Evolutionary conservation across 208 protist genomes (phyloP).

Genomic region (Crithidia thermophila): DNA sequence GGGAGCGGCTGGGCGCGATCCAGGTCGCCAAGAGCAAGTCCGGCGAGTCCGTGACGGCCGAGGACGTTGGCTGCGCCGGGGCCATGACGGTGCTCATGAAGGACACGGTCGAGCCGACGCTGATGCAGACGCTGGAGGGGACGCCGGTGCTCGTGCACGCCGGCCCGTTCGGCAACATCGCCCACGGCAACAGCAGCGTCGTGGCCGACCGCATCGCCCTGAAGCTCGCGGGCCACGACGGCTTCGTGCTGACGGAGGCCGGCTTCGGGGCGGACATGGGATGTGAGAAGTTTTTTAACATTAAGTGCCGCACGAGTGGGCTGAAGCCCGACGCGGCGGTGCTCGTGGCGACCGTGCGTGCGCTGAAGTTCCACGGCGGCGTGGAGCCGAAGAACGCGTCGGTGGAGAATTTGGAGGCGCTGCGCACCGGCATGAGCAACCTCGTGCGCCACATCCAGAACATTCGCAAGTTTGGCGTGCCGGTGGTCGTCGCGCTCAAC

Average conservation of each 20-base stretch:
- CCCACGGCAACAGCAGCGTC: constrained; percentile 98
- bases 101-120: constrained; percentile 95
- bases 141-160: constrained; percentile 97
- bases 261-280: constrained; percentile 97
- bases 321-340: constrained; percentile 95
- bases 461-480: constrained; percentile 95
- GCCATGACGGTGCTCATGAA: constrained; percentile 97
- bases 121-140: constrained; percentile 98
- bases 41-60: constrained; percentile 88
- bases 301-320: constrained; percentile 97
- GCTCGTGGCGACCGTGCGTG: constrained; percentile 96
- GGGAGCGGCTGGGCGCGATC: constrained; percentile 84
- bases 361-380: constrained; percentile 98
- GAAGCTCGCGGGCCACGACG: constrained; percentile 95
- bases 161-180: constrained; percentile 99
- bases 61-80: constrained; percentile 91
- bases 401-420: constrained; percentile 88
- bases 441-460: constrained; percentile 95
- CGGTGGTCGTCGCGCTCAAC: constrained; percentile 97
- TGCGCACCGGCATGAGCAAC: constrained; percentile 92
- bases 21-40: constrained; percentile 77
- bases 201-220: constrained; percentile 96
- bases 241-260: constrained; percentile 97
- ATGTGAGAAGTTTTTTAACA: constrained; percentile 99
- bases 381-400: constrained; percentile 72